Evolutionary conservation across 495 filamentous ascomycete species (phyloP), one percentile per base, ranked within the genome.

Genomic region (Tricharina praecox): DNA sequence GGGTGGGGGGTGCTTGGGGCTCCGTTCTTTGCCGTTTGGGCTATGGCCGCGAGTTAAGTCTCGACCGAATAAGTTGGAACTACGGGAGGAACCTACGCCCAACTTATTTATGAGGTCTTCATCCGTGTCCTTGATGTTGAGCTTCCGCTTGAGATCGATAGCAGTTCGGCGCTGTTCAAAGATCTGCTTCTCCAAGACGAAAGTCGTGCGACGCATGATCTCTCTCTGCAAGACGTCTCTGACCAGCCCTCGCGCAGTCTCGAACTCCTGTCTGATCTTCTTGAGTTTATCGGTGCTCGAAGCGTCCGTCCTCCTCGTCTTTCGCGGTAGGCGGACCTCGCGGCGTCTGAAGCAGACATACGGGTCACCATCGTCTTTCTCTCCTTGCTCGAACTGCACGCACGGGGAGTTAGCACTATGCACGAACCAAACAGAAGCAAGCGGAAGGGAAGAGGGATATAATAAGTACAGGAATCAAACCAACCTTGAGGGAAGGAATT

Each of bases 301-400:
- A 15, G 83, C 82, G 69, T 96, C 92, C 57, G 90, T 74, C 38
- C 85, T 82, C 58, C 90, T 78, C 25, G 90, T 97, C 67, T 95
- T 96, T 53, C 90, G 79, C 40, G 84, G 84, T 63, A 90, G 84
- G 33, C 90, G 83, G 26, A 93, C 83, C 63, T 97, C 90, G 36
- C 92, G 82, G 46, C 92, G 81, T 51, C 90, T 79, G 74, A 97
- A 97, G 67, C 90, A 97, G 62, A 97, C 87, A 62, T 92, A 97
- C 45, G 90, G 92, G 66, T 97, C 90, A 53, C 81, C 74, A 54
- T 97, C 90, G 63, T 97, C 90, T 37, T 80, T 93, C 45, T 96
- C 90, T 39, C 85, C 81, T 33, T 77, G 86, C 67, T 96, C 92
- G 45, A 93, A 85, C 75, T 93, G 54, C 37, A n/a, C n/a, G n/a